Evolutionary conservation across 768 basidiomycete genomes (phyloP), one percentile per base, ranked within the genome.

Genomic region (Termitomyces sp.): DNA sequence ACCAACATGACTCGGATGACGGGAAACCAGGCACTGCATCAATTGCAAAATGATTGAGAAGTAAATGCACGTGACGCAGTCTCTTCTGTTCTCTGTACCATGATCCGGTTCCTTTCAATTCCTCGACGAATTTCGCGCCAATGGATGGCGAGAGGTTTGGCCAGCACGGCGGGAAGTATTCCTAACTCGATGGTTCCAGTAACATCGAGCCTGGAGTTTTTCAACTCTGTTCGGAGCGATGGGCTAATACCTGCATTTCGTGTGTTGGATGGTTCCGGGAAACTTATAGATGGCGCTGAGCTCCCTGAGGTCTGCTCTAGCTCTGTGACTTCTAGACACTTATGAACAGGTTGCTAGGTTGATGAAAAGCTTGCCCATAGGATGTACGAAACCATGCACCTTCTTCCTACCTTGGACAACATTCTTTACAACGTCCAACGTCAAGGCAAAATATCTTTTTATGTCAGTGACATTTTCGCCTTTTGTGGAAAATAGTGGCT

Each of bases 401-500:
- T 91, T 33, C 74, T 93, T 56, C 95, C 95, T 0, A 84, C 86
- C 42, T 75, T 95, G 69, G 95, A 97, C 74, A 94, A 87, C 63
- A 77, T 96, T 37, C 78, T 98, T 16, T 91, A 94, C 73, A 95
- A 95, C 65, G 86, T 95, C 9, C 95, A 98, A 69, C 84, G 95
- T 8, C 95, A 98, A 71, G 95, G 95, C 30, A 93, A 92, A 72
- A 93, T 93, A 64, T 90, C 89, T 5, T 94, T 93, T 72, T 94
- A 93, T 69, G 93, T 91, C 69, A 66, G 88, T 75, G 22, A 9
- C 12, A 42, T 20, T 30, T 3, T 3, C 16, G 18, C 20, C 11
- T 18, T 42, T 49, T 50, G 1, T 48, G 6, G 42, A 33, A n/a
- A 60, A 22, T 15, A 34, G 31, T 42, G 3, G 37, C 30, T 52